A percentile compares a stretch with the other conserved stretches of the same genome.
phyloP scores from a whole-genome alignment of 345 rosid genomes.

The Ricinus communis region DNA sequence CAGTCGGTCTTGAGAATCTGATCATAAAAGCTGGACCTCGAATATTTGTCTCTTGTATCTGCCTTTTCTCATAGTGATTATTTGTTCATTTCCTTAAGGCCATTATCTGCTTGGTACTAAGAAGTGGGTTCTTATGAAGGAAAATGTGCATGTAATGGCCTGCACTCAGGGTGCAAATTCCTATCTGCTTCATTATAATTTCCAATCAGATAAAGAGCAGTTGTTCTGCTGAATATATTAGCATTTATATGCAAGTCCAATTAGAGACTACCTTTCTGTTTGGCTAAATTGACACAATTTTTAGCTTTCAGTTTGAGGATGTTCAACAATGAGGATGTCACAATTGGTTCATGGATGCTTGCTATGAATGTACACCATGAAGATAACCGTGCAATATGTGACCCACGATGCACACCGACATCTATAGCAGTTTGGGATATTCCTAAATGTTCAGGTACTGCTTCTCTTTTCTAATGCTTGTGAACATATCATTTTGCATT shows the following conservation, averaged over 20 bases:
- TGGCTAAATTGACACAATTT: conserved; percentile 10
- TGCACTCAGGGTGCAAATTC: neutral
- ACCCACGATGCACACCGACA: conserved; percentile 70
- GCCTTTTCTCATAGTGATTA: neutral
- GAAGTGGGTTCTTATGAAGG: neutral
- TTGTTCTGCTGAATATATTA: neutral
- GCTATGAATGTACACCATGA: conserved; percentile 80
- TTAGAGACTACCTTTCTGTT: neutral
- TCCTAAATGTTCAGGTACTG: conserved; percentile 81
- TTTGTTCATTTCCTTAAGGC: neutral
- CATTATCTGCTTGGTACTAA: neutral
- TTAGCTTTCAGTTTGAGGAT: conserved; percentile 62
- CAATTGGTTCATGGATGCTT: conserved; percentile 94
- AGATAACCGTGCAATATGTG: conserved; percentile 72
- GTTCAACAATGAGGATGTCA: conserved; percentile 89
- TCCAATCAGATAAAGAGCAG: neutral
- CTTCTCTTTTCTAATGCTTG: neutral
- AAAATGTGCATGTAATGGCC: neutral
- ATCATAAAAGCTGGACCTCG: neutral
- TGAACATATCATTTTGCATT: neutral
- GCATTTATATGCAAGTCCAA: neutral
- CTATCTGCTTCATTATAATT: neutral
- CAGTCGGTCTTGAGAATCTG: neutral
- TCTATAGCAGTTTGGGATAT: conserved; percentile 89
- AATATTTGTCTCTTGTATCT: neutral